Percentiles rank a stretch among this genome's conserved stretches.
Evolutionary conservation across 2,329 filamentous ascomycete species (phyloP).

Genomic region (Albifimbria verrucaria): DNA sequence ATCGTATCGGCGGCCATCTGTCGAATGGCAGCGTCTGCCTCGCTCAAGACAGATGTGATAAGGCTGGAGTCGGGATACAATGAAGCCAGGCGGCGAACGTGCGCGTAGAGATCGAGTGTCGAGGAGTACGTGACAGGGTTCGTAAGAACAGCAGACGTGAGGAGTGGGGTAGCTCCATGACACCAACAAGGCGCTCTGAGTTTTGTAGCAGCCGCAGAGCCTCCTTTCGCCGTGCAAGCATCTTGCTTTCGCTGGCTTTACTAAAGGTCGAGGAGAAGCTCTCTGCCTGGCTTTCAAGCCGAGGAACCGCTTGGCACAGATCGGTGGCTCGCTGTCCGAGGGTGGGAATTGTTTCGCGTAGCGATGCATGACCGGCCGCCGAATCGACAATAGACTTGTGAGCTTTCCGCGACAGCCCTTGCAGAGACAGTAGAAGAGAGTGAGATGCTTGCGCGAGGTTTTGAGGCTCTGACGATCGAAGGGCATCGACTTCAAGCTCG

Average conservation of each 20-base stretch:
- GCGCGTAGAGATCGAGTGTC: conserved; percentile 87
- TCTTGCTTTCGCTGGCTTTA: conserved; percentile 64
- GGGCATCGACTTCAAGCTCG: conserved; percentile 69
- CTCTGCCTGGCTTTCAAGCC: conserved; percentile 74
- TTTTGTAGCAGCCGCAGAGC: conserved; percentile 81
- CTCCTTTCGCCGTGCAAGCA: conserved; percentile 71
- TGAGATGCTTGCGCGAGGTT: conserved; percentile 79
- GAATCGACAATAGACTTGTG: conserved; percentile 82
- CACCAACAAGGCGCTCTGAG: conserved; percentile 83
- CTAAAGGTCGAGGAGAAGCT: conserved; percentile 81
- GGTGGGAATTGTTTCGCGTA: conserved; percentile 68
- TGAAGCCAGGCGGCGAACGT: conserved; percentile 80
- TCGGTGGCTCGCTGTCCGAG: conserved; percentile 64
- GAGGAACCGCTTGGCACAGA: conserved; percentile 70
- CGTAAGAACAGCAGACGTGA: conserved; percentile 72
- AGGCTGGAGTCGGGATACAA: conserved; percentile 79
- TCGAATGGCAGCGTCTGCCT: conserved; percentile 85
- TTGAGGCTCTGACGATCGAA: conserved; percentile 73
- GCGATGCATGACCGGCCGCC: conserved; percentile 69
- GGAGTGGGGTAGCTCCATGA: conserved; percentile 85
- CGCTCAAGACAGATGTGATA: conserved; percentile 66
- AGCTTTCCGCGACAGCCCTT: conserved; percentile 84
- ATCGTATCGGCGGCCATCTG: conserved; percentile 86
- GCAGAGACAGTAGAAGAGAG: conserved; percentile 76
- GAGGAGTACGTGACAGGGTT: conserved; percentile 76